Percentiles rank a stretch among this genome's conserved stretches.
Evolutionary conservation across 208 protist species (phyloP).

Genomic region (Acanthamoeba healyi): DNA sequence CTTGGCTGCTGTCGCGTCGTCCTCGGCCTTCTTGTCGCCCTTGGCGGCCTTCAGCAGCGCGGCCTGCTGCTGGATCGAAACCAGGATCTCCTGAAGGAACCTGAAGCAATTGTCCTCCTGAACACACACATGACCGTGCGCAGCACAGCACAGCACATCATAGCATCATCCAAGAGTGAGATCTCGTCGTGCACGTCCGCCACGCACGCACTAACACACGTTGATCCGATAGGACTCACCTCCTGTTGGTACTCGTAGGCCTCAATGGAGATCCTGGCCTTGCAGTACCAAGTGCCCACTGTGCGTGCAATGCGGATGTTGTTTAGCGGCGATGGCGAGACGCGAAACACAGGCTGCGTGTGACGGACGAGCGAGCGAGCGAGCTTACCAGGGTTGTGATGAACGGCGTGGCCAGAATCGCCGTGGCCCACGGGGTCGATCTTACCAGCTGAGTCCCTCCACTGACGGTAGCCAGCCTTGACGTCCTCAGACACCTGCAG

Average conservation of each 20-base stretch:
- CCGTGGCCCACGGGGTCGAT: conserved; percentile 15
- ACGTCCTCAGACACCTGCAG: conserved; percentile 17
- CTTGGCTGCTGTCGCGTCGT: background rate
- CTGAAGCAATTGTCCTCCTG: conserved; percentile 51
- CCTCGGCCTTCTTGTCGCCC: background rate
- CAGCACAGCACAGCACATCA: background rate
- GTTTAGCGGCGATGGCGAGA: background rate
- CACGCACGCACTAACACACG: background rate
- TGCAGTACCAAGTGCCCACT: conserved; percentile 64
- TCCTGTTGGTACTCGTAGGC: conserved; percentile 22
- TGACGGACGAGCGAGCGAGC: background rate
- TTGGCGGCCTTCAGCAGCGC: background rate
- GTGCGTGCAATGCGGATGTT: background rate
- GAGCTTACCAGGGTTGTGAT: conserved; percentile 2
- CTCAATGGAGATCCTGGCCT: conserved; percentile 39
- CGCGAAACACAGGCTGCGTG: background rate
- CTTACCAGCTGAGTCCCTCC: conserved; percentile 23
- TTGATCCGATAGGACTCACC: background rate
- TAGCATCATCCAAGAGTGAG: too few species aligned
- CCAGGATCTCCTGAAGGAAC: conserved; percentile 8
- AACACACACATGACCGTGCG: background rate
- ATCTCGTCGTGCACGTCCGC: background rate
- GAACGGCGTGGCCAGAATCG: conserved; percentile 6
- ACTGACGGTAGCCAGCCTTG: background rate
- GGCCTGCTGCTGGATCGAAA: conserved; percentile 16